Evolutionary conservation across 2,329 filamentous ascomycete species (phyloP).

Genomic region (Calonectria honghensis): DNA sequence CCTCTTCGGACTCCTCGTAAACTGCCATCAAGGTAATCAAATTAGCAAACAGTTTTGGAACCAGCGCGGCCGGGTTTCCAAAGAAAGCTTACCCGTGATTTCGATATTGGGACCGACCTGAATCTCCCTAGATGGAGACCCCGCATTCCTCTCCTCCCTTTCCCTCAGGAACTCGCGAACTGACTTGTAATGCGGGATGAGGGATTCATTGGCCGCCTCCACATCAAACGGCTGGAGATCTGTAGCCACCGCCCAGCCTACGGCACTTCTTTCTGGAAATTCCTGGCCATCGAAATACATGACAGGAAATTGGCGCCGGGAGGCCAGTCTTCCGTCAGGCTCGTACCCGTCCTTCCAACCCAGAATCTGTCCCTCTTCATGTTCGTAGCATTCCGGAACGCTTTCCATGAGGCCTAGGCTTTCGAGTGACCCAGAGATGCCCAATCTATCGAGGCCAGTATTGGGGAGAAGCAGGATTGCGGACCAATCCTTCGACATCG

Average conservation of each 20-base stretch:
- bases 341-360: constrained; percentile 9
- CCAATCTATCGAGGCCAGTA: constrained; percentile 4
- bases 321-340: not conserved
- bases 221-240: constrained; percentile 17
- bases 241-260: constrained; percentile 21
- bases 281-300: constrained; percentile 24
- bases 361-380: constrained; percentile 1
- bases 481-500: constrained; percentile 30
- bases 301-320: constrained; percentile 7
- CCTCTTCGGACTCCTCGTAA: not conserved
- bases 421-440: constrained; percentile 13
- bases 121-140: constrained; percentile 4
- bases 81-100: not conserved
- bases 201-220: not conserved
- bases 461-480: constrained; percentile 32
- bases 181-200: constrained; percentile 15
- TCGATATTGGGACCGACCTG: not conserved
- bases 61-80: not conserved
- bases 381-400: constrained; percentile 32
- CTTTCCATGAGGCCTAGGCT: constrained; percentile 28
- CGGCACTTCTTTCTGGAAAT: constrained; percentile 6
- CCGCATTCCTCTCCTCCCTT: constrained; percentile 1
- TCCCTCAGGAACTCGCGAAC: constrained; percentile 10
- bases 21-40: not conserved
- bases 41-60: not conserved